Evolutionary conservation across 371 early-diverging fungal species (phyloP).

Genomic region (Basidiobolus heterosporus): DNA sequence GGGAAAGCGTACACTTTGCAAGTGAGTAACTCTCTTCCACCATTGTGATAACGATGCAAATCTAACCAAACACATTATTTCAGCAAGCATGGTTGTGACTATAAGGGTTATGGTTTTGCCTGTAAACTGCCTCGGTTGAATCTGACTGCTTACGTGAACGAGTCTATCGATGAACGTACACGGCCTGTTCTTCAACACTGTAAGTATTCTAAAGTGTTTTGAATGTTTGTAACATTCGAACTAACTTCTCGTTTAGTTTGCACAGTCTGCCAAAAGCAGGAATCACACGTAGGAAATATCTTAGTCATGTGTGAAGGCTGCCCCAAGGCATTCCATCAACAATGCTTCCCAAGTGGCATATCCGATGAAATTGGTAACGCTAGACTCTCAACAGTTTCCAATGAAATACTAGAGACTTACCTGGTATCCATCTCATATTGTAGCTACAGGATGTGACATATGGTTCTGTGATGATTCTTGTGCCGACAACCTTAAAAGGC

Average conservation of each 20-base stretch:
- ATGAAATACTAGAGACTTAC: no score
- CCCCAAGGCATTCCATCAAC: slow-evolving; percentile 63
- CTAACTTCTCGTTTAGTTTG: slow-evolving; percentile 37
- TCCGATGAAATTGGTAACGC: slow-evolving; percentile 23
- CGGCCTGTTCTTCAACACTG: slow-evolving; percentile 67
- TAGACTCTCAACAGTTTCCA: no score
- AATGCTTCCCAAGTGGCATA: slow-evolving; percentile 35
- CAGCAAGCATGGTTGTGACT: slow-evolving; percentile 80
- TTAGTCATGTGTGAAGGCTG: slow-evolving; percentile 76
- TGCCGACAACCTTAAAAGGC: slow-evolving; percentile 37
- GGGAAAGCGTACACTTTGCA: slow-evolving; percentile 87
- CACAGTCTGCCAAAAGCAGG: slow-evolving; percentile 55
- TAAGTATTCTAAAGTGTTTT: not conserved
- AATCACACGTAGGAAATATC: slow-evolving; percentile 39
- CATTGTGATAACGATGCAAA: no score
- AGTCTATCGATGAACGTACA: slow-evolving; percentile 54
- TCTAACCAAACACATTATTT: slow-evolving; percentile 8
- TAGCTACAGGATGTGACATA: slow-evolving; percentile 18
- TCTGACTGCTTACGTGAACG: slow-evolving; percentile 53
- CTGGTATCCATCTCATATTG: no score
- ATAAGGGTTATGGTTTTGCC: slow-evolving; percentile 83
- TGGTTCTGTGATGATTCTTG: slow-evolving; percentile 63
- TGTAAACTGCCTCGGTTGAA: slow-evolving; percentile 74
- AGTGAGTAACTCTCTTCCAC: slow-evolving; percentile 21
- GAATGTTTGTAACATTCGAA: not conserved